Base-by-base conservation (phyloP, 176 grass and related monocot genomes). In the Hsuehochloa calcarea region DNA sequence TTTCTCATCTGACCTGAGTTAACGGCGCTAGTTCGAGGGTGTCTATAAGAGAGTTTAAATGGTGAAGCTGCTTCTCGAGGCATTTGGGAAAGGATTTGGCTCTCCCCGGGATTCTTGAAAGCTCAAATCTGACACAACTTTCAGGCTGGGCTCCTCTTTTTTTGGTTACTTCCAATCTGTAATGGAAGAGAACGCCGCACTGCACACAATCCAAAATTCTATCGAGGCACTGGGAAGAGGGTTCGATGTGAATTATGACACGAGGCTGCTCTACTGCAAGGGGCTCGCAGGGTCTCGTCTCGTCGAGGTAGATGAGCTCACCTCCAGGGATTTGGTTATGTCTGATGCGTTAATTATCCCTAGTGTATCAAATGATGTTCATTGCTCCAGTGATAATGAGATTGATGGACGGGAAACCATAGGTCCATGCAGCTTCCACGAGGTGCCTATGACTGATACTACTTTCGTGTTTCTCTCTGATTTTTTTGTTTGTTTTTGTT, bases 211-310 rank as follows among this genome's bases (percentile, higher is more conserved):
- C 67, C 72, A 64, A 26, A 85, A 58, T 64, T 83, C 77, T 46
- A 81, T 90, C 68, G 60, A 90, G 35, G 88, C 85, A 31, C 67
- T 93, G 45, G 88, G 91, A 26, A 37, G 88, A 55, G 88, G 91
- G 31, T 93, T 93, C 43, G 88, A 93, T 26, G 81, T 84, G 34
- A 93, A 85, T 75, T 87, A 77, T 20, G 91, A 93, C 37, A 90
- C 70, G 12, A 87, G 88, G 78, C 70, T 93, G 47, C 65, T 93
- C 31, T 93, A 93, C 85, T 93, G 88, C 87, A 92, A 92, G 52
- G 91, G 84, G 10, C 16, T 68, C 5, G 69, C 60, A 1, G 89
- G 84, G 3, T 85, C 87, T 55, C 81, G 88, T 10, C 80, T 90
- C 38, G 64, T 88, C 25, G 81, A 85, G 51, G 69, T 88, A 20